Conservation (phyloP, 371 early-diverging fungal species). For the Saksenaea oblongispora region DNA sequence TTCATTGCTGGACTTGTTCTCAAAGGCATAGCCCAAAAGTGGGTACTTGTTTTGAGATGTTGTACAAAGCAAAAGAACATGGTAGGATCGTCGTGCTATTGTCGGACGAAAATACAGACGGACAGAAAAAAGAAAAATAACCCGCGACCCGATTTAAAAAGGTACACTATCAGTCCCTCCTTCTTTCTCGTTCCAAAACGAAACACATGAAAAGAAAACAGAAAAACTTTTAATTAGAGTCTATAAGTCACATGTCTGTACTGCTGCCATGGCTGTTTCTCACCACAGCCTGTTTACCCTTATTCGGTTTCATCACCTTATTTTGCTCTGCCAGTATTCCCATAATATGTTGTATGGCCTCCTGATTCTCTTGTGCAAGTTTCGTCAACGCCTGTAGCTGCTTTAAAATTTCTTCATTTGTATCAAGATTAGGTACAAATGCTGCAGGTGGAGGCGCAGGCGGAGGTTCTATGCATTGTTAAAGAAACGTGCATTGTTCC, state of each 20-base stretch:
- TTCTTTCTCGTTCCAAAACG: too few species aligned
- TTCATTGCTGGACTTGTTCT: too few species aligned
- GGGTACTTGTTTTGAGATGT: too few species aligned
- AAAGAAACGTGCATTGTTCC: slow-evolving; percentile 21
- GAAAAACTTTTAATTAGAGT: neutral
- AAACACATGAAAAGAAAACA: too few species aligned
- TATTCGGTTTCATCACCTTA: neutral
- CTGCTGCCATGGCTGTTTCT: neutral
- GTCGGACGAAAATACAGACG: too few species aligned
- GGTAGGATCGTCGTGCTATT: too few species aligned
- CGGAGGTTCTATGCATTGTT: slow-evolving; percentile 10
- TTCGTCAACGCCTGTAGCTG: slow-evolving; percentile 50
- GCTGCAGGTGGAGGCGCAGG: slow-evolving; percentile 9
- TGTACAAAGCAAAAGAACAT: too few species aligned
- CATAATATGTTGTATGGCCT: slow-evolving; percentile 52
- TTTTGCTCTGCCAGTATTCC: slow-evolving; percentile 44
- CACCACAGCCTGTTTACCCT: neutral
- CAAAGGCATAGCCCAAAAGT: too few species aligned
- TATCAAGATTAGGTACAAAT: slow-evolving; percentile 6
- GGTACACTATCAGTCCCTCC: too few species aligned
- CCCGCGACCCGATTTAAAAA: too few species aligned
- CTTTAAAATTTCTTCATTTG: slow-evolving; percentile 45
- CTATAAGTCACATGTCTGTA: slow-evolving; percentile 1
- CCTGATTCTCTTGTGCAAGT: slow-evolving; percentile 56
- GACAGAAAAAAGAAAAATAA: too few species aligned